phyloP scores from a whole-genome alignment of 2,329 filamentous ascomycete species.

The Chaetomiaceae sp. region DNA sequence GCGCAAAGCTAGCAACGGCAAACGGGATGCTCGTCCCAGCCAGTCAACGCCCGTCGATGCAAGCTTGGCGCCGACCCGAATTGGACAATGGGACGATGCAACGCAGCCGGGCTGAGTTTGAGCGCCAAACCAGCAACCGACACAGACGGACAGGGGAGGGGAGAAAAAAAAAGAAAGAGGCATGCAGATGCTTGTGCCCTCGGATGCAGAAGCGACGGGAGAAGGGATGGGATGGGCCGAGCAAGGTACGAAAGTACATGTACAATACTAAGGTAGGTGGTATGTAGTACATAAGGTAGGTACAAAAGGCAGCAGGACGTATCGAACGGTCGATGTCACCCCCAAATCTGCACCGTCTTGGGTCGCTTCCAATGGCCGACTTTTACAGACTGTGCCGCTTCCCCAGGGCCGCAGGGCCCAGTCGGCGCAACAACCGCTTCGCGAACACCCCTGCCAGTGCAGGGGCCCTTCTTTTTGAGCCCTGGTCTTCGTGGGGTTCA shows the following conservation, averaged over 20 bases:
- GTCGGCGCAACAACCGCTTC: neutral
- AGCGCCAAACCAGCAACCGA: neutral
- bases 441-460: neutral
- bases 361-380: neutral
- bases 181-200: neutral
- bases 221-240: too few relatives aligned
- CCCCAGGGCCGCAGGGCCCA: neutral
- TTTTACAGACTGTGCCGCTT: neutral
- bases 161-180: neutral
- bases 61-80: constrained; percentile 17
- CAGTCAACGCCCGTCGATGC: constrained; percentile 11
- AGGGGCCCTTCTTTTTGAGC: neutral
- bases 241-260: too few relatives aligned
- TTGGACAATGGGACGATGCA: constrained; percentile 20
- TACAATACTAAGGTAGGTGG: too few relatives aligned
- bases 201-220: too few relatives aligned
- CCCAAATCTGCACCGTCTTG: too few relatives aligned
- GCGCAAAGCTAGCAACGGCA: neutral
- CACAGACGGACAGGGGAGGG: neutral
- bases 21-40: constrained; percentile 11
- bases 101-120: constrained; percentile 5
- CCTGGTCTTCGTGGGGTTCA: neutral
- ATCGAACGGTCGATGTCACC: too few relatives aligned
- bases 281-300: too few relatives aligned
- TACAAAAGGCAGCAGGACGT: too few relatives aligned